These are phyloP conservation scores for Leucocoprinus birnbaumii DNA, from an alignment of 768 basidiomycete genomes.

Conservation along the genomic window DNA sequence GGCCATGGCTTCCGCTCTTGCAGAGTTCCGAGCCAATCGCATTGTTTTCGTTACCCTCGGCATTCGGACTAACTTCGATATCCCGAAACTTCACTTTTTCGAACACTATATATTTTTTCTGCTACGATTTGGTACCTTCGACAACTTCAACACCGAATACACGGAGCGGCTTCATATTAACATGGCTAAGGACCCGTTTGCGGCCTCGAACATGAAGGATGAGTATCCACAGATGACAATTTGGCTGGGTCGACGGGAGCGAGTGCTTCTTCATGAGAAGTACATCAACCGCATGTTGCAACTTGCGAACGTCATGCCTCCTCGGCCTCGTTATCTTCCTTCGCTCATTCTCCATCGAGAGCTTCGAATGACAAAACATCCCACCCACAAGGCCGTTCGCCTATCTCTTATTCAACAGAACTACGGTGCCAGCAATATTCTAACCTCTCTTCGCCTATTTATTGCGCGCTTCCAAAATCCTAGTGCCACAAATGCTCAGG, in stretches of 20 bases:
- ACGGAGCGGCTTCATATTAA: conserved; percentile 21
- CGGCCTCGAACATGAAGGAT: conserved; percentile 22
- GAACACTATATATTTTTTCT: conserved; percentile 26
- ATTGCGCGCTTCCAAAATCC: no score
- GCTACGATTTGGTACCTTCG: conserved; percentile 21
- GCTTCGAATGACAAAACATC: conserved; percentile 14
- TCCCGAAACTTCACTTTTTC: conserved; percentile 32
- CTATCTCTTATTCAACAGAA: no score
- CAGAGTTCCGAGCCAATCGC: conserved; percentile 25
- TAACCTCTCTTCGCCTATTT: no score
- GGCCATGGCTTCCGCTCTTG: conserved; percentile 20
- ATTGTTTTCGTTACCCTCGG: conserved; percentile 24
- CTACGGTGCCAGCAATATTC: no score
- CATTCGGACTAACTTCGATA: conserved; percentile 28
- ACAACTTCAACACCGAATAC: conserved; percentile 32
- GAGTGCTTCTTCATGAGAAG: not conserved
- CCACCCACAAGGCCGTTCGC: no score
- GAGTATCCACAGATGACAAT: conserved; percentile 35
- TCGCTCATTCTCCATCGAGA: conserved; percentile 16
- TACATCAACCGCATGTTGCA: conserved; percentile 15
- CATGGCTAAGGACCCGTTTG: conserved; percentile 23
- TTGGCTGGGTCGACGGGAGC: conserved; percentile 22
- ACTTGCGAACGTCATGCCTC: conserved; percentile 23
- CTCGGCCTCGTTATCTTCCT: not conserved
- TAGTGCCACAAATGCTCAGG: no score